These are phyloP conservation scores for Claviceps citrina DNA, from an alignment of 2,329 filamentous ascomycete genomes.

Conservation along the genomic window DNA sequence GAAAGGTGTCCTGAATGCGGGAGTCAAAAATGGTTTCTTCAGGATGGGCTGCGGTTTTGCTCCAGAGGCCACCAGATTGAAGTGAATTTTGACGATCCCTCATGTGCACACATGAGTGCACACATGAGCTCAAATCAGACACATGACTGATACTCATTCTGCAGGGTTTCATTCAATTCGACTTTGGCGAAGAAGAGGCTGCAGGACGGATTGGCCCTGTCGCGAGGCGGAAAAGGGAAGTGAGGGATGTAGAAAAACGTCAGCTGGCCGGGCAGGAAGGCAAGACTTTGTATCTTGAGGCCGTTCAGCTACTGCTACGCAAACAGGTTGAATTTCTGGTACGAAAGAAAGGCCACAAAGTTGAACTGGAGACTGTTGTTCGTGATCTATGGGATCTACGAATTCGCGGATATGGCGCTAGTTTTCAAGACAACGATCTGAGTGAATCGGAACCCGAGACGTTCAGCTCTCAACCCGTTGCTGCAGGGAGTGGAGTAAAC, in stretches of 20 bases:
- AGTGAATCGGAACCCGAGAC: conserved; percentile 17
- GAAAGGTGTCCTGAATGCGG: conserved; percentile 51
- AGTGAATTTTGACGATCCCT: conserved; percentile 26
- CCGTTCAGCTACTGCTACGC: conserved; percentile 69
- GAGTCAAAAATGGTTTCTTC: conserved; percentile 53
- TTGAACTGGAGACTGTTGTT: conserved; percentile 63
- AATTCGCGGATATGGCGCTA: conserved; percentile 28
- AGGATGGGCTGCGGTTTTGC: conserved; percentile 67
- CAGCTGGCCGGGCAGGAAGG: conserved; percentile 53
- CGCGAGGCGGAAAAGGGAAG: conserved; percentile 41
- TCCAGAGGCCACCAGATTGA: conserved; percentile 66
- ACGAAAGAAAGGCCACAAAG: conserved; percentile 45
- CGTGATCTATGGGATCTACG: conserved; percentile 76
- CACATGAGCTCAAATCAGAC: background rate
- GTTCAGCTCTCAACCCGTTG: conserved; percentile 24
- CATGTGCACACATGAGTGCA: background rate
- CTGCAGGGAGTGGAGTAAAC: conserved; percentile 8
- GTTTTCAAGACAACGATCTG: conserved; percentile 15
- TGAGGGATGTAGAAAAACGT: conserved; percentile 34
- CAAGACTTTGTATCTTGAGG: conserved; percentile 66
- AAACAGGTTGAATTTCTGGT: conserved; percentile 68
- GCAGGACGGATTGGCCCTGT: conserved; percentile 45
- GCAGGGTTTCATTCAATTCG: conserved; percentile 40
- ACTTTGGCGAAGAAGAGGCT: conserved; percentile 53
- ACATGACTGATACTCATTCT: background rate